These are phyloP conservation scores for Mycena amicta DNA, from an alignment of 768 basidiomycete genomes.

Conservation along the genomic window DNA sequence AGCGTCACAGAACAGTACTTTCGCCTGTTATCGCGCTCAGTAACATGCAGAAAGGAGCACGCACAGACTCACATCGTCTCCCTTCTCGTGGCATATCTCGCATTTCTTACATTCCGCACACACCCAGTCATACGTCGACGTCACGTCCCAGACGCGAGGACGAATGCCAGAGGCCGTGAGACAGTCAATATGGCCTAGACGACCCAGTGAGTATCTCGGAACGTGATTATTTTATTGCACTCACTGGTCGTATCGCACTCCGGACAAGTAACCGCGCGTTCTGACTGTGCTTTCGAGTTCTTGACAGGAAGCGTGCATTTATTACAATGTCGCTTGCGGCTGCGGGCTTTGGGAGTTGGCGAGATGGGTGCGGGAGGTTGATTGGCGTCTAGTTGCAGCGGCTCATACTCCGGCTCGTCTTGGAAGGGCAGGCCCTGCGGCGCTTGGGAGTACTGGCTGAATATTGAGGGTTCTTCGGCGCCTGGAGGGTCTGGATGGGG, in stretches of 20 bases:
- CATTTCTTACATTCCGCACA: conserved; percentile 94
- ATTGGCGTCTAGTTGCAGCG: conserved; percentile 37
- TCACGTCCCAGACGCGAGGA: conserved; percentile 59
- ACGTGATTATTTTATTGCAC: conserved; percentile 24
- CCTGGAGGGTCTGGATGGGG: conserved; percentile 26
- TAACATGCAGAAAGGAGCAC: conserved; percentile 10
- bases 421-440: conserved; percentile 87
- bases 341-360: conserved; percentile 45
- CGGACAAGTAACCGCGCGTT: conserved; percentile 76
- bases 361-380: conserved; percentile 38
- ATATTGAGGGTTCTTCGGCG: conserved; percentile 34
- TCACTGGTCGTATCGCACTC: conserved; percentile 84
- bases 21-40: conserved; percentile 50
- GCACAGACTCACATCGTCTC: conserved; percentile 75
- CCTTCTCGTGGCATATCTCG: conserved; percentile 82
- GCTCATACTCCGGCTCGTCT: conserved; percentile 59
- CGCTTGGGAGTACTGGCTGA: conserved; percentile 65
- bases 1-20: conserved; percentile 88
- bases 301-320: conserved; percentile 75
- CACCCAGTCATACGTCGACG: conserved; percentile 79
- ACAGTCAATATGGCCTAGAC: conserved; percentile 85
- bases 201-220: conserved; percentile 7
- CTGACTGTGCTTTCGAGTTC: conserved; percentile 60
- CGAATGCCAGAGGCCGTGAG: no score
- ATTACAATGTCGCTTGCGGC: conserved; percentile 59